Conservation (phyloP, 192 early-diverging fungal species). For the Coemansia sp. region DNA sequence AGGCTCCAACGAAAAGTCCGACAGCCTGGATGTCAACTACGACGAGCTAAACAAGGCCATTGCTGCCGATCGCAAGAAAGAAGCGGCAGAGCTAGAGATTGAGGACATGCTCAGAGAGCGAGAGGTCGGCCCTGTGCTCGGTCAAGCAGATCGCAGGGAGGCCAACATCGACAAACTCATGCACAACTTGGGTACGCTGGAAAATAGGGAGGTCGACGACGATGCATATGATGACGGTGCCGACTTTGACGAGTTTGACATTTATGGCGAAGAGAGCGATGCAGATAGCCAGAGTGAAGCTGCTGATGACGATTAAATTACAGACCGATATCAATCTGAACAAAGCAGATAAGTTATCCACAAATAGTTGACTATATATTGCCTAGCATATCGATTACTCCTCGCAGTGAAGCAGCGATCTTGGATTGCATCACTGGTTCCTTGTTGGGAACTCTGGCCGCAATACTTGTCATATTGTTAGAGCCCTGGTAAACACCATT, state of each 20-base stretch:
- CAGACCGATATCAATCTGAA: constrained; percentile 6
- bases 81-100: constrained; percentile 12
- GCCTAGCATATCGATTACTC: constrained; percentile 22
- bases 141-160: constrained; percentile 26
- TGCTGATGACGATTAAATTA: constrained; percentile 9
- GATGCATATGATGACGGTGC: constrained; percentile 1
- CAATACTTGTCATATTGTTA: not conserved
- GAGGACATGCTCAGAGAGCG: constrained; percentile 22
- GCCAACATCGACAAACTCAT: constrained; percentile 42
- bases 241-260: constrained; percentile 28
- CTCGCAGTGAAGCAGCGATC: constrained; percentile 17
- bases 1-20: not conserved
- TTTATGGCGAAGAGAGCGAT: constrained; percentile 30
- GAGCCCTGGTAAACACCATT: not conserved
- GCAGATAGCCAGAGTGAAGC: constrained; percentile 14
- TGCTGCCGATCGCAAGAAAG: constrained; percentile 17
- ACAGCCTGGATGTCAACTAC: constrained; percentile 24
- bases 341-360: not conserved
- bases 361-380: not conserved
- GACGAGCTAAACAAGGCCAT: constrained; percentile 28
- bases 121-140: constrained; percentile 7
- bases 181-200: constrained; percentile 23
- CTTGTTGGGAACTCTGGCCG: not conserved
- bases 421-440: not conserved
- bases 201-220: constrained; percentile 1